A percentile compares a stretch with the other conserved stretches of the same genome.
These are phyloP conservation scores for Poa annua DNA, from an alignment of 176 grass and related monocot species.

Conservation along the genomic window DNA sequence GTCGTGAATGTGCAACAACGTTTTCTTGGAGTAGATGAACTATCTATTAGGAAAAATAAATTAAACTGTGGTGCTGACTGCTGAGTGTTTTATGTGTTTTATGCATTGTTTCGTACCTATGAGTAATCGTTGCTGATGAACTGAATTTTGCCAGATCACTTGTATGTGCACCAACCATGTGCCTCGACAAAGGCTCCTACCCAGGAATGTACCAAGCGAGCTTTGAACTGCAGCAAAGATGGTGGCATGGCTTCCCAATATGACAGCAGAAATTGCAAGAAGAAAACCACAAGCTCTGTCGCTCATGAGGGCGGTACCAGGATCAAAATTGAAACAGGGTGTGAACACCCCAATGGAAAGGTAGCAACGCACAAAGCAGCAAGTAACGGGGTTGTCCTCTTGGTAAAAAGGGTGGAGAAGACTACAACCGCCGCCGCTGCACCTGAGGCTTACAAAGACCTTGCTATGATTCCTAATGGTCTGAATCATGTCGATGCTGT, in stretches of 20 bases:
- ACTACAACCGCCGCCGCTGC: conserved; percentile 10
- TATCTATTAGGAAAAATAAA: neutral
- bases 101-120: conserved; percentile 11
- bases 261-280: conserved; percentile 26
- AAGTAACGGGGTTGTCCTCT: conserved; percentile 41
- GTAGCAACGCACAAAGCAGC: conserved; percentile 35
- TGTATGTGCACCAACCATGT: conserved; percentile 42
- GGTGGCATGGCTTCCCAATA: conserved; percentile 5
- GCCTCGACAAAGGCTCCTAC: conserved; percentile 45
- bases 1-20: neutral
- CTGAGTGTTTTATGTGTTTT: neutral
- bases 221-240: conserved; percentile 36
- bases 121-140: conserved; percentile 34
- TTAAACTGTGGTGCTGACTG: neutral
- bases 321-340: conserved; percentile 14
- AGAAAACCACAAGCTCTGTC: conserved; percentile 37
- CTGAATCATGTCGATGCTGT: conserved; percentile 21
- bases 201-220: conserved; percentile 34
- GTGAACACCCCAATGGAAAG: conserved; percentile 31
- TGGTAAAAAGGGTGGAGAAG: conserved; percentile 37
- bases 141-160: conserved; percentile 52
- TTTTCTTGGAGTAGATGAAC: neutral
- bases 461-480: conserved; percentile 11
- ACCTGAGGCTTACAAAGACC: conserved; percentile 27
- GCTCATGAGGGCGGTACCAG: conserved; percentile 24